Evolutionary conservation across 371 early-diverging fungal genomes (phyloP).

Genomic region (Haplosporangium sp.): DNA sequence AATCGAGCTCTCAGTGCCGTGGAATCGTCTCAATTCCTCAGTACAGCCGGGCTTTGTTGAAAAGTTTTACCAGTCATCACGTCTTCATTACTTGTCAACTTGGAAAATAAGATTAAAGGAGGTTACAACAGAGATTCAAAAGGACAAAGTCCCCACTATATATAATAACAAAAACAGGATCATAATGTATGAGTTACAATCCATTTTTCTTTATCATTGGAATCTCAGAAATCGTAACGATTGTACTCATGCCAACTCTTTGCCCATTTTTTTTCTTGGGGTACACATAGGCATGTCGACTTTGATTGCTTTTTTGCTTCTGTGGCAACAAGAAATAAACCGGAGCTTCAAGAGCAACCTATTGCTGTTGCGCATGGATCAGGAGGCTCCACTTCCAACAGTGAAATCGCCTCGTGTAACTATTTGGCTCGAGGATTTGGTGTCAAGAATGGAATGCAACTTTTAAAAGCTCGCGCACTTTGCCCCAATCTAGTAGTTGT

Average conservation of each 20-base stretch:
- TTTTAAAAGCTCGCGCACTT: conserved; percentile 62
- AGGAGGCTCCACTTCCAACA: conserved; percentile 55
- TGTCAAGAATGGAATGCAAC: conserved; percentile 81
- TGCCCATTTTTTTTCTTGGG: neutral
- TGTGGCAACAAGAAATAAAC: conserved; percentile 77
- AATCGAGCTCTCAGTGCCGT: conserved; percentile 57
- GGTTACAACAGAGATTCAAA: conserved; percentile 61
- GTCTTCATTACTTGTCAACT: conserved; percentile 84
- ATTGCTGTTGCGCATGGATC: conserved; percentile 63
- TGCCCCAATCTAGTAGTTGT: conserved; percentile 75
- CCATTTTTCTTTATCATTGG: neutral
- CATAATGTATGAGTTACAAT: conserved; percentile 22
- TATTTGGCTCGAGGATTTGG: conserved; percentile 82
- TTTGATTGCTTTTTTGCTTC: conserved; percentile 96
- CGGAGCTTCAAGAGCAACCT: conserved; percentile 71
- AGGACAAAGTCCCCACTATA: conserved; percentile 3
- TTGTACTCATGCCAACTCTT: neutral
- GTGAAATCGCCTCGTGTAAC: conserved; percentile 79
- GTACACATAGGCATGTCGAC: conserved; percentile 81
- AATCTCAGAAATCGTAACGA: neutral
- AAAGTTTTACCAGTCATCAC: conserved; percentile 79
- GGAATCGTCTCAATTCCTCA: conserved; percentile 59
- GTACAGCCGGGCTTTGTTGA: conserved; percentile 77
- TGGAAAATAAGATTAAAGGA: conserved; percentile 86
- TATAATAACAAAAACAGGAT: conserved; percentile 6